Evolutionary conservation across 176 grass and related monocot genomes (phyloP).

Genomic region (Guadua angustifolia): DNA sequence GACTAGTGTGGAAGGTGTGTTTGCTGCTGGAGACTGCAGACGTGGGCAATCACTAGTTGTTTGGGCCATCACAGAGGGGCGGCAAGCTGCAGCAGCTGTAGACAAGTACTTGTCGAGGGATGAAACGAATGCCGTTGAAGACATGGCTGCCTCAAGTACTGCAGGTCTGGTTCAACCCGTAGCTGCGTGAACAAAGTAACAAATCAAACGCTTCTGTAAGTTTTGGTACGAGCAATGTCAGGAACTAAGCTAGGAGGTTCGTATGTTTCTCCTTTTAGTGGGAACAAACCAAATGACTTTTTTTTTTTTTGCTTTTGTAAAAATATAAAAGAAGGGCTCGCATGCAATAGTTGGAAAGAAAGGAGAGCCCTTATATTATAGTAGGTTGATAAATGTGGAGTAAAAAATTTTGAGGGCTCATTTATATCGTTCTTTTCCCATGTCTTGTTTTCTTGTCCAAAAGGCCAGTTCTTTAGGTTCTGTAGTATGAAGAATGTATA

Average conservation of each 20-base stretch:
- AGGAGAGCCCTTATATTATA: background rate
- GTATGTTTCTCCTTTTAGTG: background rate
- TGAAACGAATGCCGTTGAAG: background rate
- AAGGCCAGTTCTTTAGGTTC: background rate
- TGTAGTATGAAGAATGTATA: background rate
- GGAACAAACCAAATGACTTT: background rate
- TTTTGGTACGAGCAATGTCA: background rate
- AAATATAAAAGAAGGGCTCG: conserved; percentile 7
- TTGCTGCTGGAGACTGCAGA: conserved; percentile 66
- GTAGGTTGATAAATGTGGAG: background rate
- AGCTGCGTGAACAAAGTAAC: conserved; percentile 17
- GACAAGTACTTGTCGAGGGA: conserved; percentile 54
- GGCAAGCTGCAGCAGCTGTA: conserved; percentile 54
- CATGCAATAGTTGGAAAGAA: conserved; percentile 14
- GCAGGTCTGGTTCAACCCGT: conserved; percentile 40
- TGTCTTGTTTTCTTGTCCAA: conserved; percentile 2
- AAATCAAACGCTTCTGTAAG: background rate
- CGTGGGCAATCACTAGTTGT: conserved; percentile 74
- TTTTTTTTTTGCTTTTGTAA: background rate
- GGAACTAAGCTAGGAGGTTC: background rate
- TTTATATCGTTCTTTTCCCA: background rate
- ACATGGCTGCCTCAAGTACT: background rate
- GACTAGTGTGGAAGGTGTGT: conserved; percentile 62
- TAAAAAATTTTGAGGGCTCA: background rate
- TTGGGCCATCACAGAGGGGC: conserved; percentile 73